Base-by-base conservation (phyloP, 768 basidiomycete genomes). In the Auricularia heimuer region DNA sequence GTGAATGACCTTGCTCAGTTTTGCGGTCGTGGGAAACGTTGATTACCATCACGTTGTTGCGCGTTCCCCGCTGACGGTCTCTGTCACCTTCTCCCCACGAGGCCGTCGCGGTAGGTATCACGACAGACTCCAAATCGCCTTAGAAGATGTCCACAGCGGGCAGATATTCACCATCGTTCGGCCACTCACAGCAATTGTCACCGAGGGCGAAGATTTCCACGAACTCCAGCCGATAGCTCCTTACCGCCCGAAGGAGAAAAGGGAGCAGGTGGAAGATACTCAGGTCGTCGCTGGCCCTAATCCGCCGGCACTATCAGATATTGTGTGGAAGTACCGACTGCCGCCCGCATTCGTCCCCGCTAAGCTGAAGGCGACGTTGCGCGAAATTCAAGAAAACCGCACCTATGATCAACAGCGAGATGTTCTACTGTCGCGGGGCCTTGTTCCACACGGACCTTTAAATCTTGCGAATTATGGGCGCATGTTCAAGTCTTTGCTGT, bases 141-240 rank as follows among this genome's bases (percentile, higher is more conserved):
- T 85, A 65, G 67, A 75, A 54, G 75, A 82, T 63, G 64, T 68
- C 0, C 65, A 68, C 3, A 71, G 72, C 3, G 67, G 69, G 42
- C 66, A 73, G 24, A 74, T 73, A 2, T 85, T 85, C 70, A 66
- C 79, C 39, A 83, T 85, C 63, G 76, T 77, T 0, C 79, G 85
- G 3, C 71, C 68, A 6, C 66, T 86, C 1, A 65, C 68, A 33
- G 84, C 79, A 10, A 79, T 79, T 3, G 79, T 84, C 36, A 85
- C 85, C 1, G 77, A 75, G 10, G 67, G 71, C 33, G 80, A 76
- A 8, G 84, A 86, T 67, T 77, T 83, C 61, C 81, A 82, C 18
- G 71, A 72, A 1, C 73, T 86, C 33, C 75, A 76, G 64, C 76
- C 85, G 0, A 76, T 69, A 45, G 75, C 76, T 0, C 81, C 83